Evolutionary conservation across 2,329 filamentous ascomycete species (phyloP).

Genomic region (Pezicula rhizophila): DNA sequence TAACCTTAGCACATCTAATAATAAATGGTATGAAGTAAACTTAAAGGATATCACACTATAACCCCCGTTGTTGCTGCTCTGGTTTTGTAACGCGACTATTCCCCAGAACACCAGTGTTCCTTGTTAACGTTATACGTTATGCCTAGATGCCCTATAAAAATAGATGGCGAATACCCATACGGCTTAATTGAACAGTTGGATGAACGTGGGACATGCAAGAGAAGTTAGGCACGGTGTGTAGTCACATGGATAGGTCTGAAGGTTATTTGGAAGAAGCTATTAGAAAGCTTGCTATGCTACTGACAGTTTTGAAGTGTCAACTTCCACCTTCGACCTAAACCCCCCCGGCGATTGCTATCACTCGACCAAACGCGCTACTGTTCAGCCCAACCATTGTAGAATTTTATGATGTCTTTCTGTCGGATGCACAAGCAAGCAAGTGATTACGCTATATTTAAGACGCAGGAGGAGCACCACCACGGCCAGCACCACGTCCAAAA

Average conservation of each 20-base stretch:
- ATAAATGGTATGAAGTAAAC: no score
- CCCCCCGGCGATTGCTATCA: conserved; percentile 42
- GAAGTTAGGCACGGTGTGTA: no score
- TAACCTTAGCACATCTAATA: no score
- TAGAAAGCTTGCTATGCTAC: conserved; percentile 29
- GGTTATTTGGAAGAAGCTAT: conserved; percentile 18
- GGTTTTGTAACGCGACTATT: no score
- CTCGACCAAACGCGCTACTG: conserved; percentile 42
- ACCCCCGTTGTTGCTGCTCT: no score
- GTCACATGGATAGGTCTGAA: neutral
- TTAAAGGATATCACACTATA: no score
- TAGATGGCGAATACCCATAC: no score
- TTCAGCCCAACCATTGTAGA: conserved; percentile 35
- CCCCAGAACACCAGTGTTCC: no score
- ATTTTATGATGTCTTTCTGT: conserved; percentile 25
- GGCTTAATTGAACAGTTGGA: no score
- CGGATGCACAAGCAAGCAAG: conserved; percentile 29
- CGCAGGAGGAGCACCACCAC: conserved; percentile 63
- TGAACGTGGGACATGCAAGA: no score
- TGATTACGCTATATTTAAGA: conserved; percentile 23
- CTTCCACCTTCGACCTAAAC: conserved; percentile 38
- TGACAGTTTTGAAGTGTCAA: conserved; percentile 34
- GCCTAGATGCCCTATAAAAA: no score
- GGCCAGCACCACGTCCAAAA: conserved; percentile 68
- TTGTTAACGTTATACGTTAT: no score